Base-by-base conservation (phyloP, 148 eudicot genomes). In the Cornus controversa region DNA sequence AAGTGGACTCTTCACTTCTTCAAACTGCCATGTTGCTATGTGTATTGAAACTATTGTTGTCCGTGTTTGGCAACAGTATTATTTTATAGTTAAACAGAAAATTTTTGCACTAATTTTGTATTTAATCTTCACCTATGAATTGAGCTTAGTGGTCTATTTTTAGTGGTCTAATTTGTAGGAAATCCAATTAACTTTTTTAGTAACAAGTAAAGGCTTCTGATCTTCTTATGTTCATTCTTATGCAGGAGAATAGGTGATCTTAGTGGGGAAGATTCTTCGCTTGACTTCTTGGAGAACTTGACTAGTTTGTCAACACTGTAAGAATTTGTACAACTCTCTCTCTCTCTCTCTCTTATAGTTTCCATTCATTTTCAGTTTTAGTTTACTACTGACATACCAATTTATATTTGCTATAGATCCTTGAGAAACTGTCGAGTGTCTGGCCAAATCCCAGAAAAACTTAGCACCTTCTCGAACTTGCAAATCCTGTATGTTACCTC, bases 211-310 rank as follows among this genome's bases (percentile, higher is more conserved):
- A 20, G 10, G 7, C 34, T 66, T 58, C 47, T 25, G 20, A 16
- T 58, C 10, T 69, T 54, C 6, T 29, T 70, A 18, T 77, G 18
- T n/a, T 68, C n/a, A 36, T 31, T 68, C n/a, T 50, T 31, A n/a
- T 47, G 29, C 47, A 85, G 87, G 85, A 79, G 87, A 82, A 79
- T 85, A 63, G 82, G 87, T 24, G 85, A 76, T 85, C 85, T 85
- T 40, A 77, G 78, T 15, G 37, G 6, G 40, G 83, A 73, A 73
- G 82, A 81, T 67, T 78, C 81, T 22, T 78, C 87, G 10, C 87
- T 85, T 31, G 73, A 79, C 70, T 85, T 85, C 71, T 54, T 85
- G 29, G 75, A 72, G 69, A 85, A 81, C 76, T 62, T 81, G 77
- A 75, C 84, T 8, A 76, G 69, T 76, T 63, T 85, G 69, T 81